Conservation (phyloP, 1,139 yeast species). For the Yamadazyma oceani region DNA sequence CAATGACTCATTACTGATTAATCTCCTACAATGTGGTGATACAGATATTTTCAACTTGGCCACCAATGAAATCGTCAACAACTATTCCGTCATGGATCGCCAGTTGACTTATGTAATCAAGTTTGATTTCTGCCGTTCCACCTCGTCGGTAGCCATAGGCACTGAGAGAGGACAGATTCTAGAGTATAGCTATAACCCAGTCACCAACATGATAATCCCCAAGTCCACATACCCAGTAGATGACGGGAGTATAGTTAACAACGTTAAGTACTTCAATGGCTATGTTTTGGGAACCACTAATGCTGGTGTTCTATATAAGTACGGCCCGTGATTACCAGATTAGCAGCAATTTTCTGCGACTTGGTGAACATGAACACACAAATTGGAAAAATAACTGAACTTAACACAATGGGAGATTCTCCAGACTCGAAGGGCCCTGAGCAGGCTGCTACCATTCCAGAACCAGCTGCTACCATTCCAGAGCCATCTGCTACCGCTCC, state of each 20-base stretch:
- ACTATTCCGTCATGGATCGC: conserved; percentile 4
- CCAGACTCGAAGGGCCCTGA: too few species aligned
- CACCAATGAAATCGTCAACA: conserved; percentile 4
- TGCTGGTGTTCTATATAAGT: conserved; percentile 12
- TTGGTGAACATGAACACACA: too few species aligned
- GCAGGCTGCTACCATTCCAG: too few species aligned
- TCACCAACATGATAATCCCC: conserved; percentile 6
- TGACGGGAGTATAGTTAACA: conserved; percentile 6
- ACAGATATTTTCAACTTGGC: conserved; percentile 5
- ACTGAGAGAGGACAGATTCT: conserved; percentile 1
- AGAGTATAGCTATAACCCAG: conserved; percentile 3
- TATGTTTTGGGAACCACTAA: conserved; percentile 8
- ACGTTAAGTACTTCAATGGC: conserved; percentile 9
- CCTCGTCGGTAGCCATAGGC: neutral
- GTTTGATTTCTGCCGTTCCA: neutral
- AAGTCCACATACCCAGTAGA: neutral
- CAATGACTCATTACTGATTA: neutral
- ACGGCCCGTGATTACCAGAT: too few species aligned
- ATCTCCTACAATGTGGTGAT: conserved; percentile 8
- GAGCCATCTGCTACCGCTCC: too few species aligned
- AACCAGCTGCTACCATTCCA: too few species aligned
- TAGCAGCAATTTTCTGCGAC: too few species aligned
- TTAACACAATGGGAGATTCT: too few species aligned
- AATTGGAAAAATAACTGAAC: too few species aligned
- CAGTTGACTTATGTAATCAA: neutral